These are phyloP conservation scores for Neoboletus subvelutipes DNA, from an alignment of 768 basidiomycete species.

Conservation along the genomic window DNA sequence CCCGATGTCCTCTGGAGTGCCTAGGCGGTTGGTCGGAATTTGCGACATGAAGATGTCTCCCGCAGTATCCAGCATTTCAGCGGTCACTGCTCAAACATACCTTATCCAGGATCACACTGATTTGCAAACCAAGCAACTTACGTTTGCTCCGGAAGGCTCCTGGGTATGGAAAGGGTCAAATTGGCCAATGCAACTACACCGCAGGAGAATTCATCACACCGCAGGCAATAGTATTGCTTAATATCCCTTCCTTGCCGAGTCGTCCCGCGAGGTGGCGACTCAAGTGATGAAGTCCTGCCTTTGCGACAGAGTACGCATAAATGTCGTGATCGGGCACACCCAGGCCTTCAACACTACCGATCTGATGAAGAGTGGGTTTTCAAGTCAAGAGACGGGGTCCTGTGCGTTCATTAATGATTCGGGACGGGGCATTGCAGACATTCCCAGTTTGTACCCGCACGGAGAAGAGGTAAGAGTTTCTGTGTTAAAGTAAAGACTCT, in stretches of 20 bases:
- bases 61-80: constrained; percentile 44
- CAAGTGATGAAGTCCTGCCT: constrained; percentile 59
- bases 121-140: constrained; percentile 13
- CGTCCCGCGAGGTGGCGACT: constrained; percentile 56
- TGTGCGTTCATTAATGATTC: constrained; percentile 56
- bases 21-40: constrained; percentile 54
- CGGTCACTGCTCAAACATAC: constrained; percentile 45
- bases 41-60: constrained; percentile 43
- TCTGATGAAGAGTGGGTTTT: constrained; percentile 35
- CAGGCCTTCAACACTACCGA: constrained; percentile 60
- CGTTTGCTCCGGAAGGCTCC: constrained; percentile 46
- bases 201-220: constrained; percentile 33
- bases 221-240: constrained; percentile 63
- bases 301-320: constrained; percentile 65
- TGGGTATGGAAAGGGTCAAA: constrained; percentile 1
- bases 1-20: constrained; percentile 62
- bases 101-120: neutral
- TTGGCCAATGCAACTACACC: neutral
- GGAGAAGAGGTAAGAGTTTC: constrained; percentile 55
- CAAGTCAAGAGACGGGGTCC: neutral
- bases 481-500: constrained; percentile 66
- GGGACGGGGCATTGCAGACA: constrained; percentile 46
- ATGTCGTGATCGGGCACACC: constrained; percentile 56
- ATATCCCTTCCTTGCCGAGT: constrained; percentile 56
- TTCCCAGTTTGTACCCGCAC: constrained; percentile 39